phyloP scores from a whole-genome alignment of 2,329 filamentous ascomycete species.

The Colletotrichum somersetense region DNA sequence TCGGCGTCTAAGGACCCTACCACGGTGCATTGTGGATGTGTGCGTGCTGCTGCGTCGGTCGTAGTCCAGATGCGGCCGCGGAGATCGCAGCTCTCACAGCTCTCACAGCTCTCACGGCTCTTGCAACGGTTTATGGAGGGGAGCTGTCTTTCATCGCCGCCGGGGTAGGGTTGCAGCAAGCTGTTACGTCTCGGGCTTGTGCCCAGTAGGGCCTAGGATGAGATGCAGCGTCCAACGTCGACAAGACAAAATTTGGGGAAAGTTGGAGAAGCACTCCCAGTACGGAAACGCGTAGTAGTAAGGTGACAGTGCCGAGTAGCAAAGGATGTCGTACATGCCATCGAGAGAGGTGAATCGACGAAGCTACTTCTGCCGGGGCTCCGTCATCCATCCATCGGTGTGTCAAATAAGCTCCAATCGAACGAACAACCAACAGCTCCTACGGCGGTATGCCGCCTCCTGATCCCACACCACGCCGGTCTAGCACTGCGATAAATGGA shows the following conservation, averaged over 20 bases:
- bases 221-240: constrained; percentile 5
- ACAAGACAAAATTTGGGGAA: constrained; percentile 39
- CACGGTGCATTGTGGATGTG: constrained; percentile 11
- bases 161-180: constrained; percentile 30
- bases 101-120: constrained; percentile 4
- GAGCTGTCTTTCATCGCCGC: constrained; percentile 4
- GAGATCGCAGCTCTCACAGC: constrained; percentile 4
- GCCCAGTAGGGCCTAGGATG: constrained; percentile 31
- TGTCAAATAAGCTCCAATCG: constrained; percentile 10
- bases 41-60: constrained; percentile 7
- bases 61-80: constrained; percentile 14
- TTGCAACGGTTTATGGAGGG: constrained; percentile 16
- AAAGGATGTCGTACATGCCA: constrained; percentile 37
- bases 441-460: background rate
- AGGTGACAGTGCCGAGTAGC: constrained; percentile 32
- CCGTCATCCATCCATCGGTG: constrained; percentile 5
- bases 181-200: constrained; percentile 31
- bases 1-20: constrained; percentile 10
- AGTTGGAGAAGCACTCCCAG: constrained; percentile 35
- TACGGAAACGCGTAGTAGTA: constrained; percentile 7
- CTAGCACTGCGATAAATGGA: background rate
- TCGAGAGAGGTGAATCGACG: constrained; percentile 26
- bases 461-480: background rate
- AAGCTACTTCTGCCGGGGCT: constrained; percentile 17
- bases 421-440: constrained; percentile 1